A percentile compares a stretch with the other conserved stretches of the same genome.
Evolutionary conservation across 164 flowering plant species (phyloP).

Genomic region (Stephania japonica): DNA sequence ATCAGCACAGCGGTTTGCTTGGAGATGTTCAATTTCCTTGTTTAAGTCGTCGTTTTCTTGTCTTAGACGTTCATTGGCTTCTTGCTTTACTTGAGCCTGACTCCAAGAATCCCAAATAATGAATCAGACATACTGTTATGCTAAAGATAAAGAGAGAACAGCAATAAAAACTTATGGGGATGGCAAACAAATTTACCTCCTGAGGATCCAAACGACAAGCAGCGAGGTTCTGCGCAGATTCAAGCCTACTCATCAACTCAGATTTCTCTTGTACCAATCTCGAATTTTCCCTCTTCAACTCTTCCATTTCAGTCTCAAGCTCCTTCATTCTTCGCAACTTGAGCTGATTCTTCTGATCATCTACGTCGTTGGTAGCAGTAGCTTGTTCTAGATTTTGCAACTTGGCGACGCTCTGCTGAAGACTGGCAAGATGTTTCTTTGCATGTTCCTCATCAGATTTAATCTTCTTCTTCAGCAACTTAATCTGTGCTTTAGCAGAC

Average conservation of each 20-base stretch:
- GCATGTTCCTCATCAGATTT: conserved; percentile 51
- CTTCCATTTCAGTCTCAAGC: conserved; percentile 41
- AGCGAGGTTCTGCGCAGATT: conserved; percentile 56
- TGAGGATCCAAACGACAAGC: conserved; percentile 44
- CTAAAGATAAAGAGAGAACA: neutral
- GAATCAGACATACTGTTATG: conserved; percentile 1
- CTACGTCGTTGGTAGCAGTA: conserved; percentile 18
- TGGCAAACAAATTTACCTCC: conserved; percentile 36
- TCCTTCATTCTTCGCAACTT: conserved; percentile 39
- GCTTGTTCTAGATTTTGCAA: conserved; percentile 47
- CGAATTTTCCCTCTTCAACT: conserved; percentile 40
- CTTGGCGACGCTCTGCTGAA: conserved; percentile 49
- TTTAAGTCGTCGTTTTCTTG: conserved; percentile 48
- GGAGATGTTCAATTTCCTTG: conserved; percentile 61
- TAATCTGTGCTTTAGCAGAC: conserved; percentile 55
- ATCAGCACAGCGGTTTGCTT: conserved; percentile 58
- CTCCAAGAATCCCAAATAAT: neutral
- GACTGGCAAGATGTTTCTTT: conserved; percentile 50
- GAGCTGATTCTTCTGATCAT: conserved; percentile 17
- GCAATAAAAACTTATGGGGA: too few species aligned
- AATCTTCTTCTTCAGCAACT: conserved; percentile 56
- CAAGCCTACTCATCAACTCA: conserved; percentile 53
- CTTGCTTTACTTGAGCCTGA: conserved; percentile 43
- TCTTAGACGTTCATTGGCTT: conserved; percentile 27
- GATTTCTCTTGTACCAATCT: conserved; percentile 55